phyloP scores from a whole-genome alignment of 148 eudicot genomes.

The Dianthus caryophyllus region DNA sequence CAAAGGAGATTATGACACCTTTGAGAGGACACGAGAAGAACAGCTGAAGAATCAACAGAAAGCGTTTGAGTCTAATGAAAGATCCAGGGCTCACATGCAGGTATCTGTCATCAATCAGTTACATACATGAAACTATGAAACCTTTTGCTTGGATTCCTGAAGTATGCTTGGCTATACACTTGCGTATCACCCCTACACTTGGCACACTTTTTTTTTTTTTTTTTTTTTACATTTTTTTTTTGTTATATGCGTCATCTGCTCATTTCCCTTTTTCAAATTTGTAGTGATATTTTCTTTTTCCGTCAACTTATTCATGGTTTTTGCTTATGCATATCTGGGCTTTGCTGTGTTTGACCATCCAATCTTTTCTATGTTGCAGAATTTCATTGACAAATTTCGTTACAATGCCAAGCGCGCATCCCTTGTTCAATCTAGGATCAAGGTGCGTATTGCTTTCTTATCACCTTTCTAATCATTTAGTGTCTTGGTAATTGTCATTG shows the following conservation, averaged over 20 bases:
- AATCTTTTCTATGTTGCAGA: slow-evolving; percentile 44
- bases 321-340: slow-evolving; percentile 12
- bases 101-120: slow-evolving; percentile 31
- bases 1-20: slow-evolving; percentile 85
- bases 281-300: neutral
- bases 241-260: neutral
- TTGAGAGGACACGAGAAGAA: slow-evolving; percentile 96
- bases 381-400: slow-evolving; percentile 91
- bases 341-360: slow-evolving; percentile 11
- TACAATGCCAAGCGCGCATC: slow-evolving; percentile 99
- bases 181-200: neutral
- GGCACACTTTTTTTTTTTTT: neutral
- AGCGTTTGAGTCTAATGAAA: slow-evolving; percentile 93
- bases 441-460: slow-evolving; percentile 42
- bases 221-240: neutral
- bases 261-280: neutral
- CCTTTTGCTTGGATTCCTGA: slow-evolving; percentile 3
- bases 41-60: slow-evolving; percentile 77
- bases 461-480: neutral
- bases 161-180: neutral
- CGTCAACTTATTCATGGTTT: neutral
- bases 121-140: slow-evolving; percentile 5
- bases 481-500: neutral
- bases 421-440: slow-evolving; percentile 98
- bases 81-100: slow-evolving; percentile 96